phyloP scores from a whole-genome alignment of 352 stramenopile species.

The Achlya hypogyna region DNA sequence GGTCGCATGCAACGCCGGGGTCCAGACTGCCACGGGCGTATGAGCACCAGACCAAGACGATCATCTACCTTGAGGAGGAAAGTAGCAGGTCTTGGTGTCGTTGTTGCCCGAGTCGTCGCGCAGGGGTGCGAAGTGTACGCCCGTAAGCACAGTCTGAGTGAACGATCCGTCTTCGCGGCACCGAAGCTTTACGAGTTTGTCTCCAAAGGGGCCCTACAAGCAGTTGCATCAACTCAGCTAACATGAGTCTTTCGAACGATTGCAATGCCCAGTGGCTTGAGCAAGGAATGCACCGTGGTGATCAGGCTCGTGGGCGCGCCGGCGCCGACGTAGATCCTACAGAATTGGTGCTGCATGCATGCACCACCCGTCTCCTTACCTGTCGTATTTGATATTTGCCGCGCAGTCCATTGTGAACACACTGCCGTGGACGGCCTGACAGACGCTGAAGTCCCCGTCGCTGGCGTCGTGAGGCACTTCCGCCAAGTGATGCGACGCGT shows the following conservation, averaged over 20 bases:
- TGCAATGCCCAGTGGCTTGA: slow-evolving; percentile 17
- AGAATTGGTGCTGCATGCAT: background rate
- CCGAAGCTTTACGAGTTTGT: slow-evolving; percentile 14
- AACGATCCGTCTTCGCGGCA: slow-evolving; percentile 4
- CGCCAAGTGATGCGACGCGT: background rate
- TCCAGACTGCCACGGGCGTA: background rate
- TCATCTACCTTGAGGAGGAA: slow-evolving; percentile 16
- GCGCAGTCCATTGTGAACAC: slow-evolving; percentile 3
- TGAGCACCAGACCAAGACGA: background rate
- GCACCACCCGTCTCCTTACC: background rate
- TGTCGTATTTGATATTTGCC: slow-evolving; percentile 20
- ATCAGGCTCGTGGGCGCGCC: slow-evolving; percentile 13
- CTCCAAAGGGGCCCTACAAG: slow-evolving; percentile 8
- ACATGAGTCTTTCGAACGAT: background rate
- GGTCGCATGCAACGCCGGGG: background rate
- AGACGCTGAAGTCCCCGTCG: slow-evolving; percentile 2
- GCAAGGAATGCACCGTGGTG: background rate
- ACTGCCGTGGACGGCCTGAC: background rate
- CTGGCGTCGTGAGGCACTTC: background rate
- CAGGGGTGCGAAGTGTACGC: slow-evolving; percentile 11
- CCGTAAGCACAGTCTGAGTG: slow-evolving; percentile 1
- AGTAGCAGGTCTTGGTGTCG: background rate
- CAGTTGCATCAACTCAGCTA: background rate
- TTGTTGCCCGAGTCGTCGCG: background rate
- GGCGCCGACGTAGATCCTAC: slow-evolving; percentile 22